Percentiles rank a stretch among this genome's conserved stretches.
phyloP scores from a whole-genome alignment of 768 basidiomycete species.

The Suillus cothurnatus region DNA sequence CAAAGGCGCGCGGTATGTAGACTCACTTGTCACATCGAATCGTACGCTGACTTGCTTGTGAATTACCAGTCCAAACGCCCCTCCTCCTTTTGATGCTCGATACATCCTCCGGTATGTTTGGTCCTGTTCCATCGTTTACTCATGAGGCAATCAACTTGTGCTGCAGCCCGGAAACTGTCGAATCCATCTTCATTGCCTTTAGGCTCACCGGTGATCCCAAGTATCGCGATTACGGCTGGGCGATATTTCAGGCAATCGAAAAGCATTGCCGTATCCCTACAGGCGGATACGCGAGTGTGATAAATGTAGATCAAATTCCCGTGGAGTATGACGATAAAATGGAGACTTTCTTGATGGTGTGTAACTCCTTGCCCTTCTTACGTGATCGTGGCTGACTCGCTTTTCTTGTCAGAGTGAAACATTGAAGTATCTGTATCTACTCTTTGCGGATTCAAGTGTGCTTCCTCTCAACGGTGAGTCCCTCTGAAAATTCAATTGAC shows the following conservation, averaged over 20 bases:
- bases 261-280: conserved; percentile 73
- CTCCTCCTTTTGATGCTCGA: conserved; percentile 73
- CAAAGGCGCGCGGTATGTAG: conserved; percentile 68
- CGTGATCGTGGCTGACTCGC: neutral
- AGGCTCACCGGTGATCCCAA: conserved; percentile 82
- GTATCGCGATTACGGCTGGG: conserved; percentile 86
- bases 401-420: conserved; percentile 71
- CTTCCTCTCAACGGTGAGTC: conserved; percentile 74
- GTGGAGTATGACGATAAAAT: conserved; percentile 80
- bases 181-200: conserved; percentile 90
- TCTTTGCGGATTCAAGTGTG: conserved; percentile 76
- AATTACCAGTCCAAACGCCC: conserved; percentile 23
- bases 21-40: neutral
- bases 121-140: neutral
- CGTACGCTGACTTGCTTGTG: conserved; percentile 7
- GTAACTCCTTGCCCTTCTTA: conserved; percentile 23
- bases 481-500: neutral
- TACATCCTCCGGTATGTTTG: conserved; percentile 82
- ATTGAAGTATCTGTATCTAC: conserved; percentile 85
- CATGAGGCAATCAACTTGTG: neutral
- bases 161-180: conserved; percentile 86
- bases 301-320: conserved; percentile 82
- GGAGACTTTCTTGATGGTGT: conserved; percentile 92
- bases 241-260: conserved; percentile 88
- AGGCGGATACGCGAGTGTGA: conserved; percentile 83